Base-by-base conservation (phyloP, 2,329 filamentous ascomycete genomes). In the Beauveria pseudobassiana region DNA sequence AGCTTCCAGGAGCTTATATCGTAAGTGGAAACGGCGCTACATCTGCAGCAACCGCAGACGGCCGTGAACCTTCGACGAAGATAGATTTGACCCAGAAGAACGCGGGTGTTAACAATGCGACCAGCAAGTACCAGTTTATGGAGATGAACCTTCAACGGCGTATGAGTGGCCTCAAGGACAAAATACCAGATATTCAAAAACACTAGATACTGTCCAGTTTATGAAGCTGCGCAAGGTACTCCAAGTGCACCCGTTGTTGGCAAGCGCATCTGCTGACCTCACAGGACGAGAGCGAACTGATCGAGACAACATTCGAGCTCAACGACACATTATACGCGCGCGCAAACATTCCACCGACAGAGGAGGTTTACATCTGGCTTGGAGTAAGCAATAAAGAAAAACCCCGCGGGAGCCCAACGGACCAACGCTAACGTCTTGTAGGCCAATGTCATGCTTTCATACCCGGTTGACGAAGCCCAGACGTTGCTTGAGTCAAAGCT, bases 91-190 rank as follows among this genome's bases (percentile, higher is more conserved):
- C 54, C 22, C 8, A 28, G 20, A 34, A 30, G 2, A 43, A 28
- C 22, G 9, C 51, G n/a, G 34, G 30, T 14, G 10, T 30, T 61
- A 55, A 42, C 65, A 65, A 46, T 68, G 65, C 51, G 22, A 26
- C 12, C 72, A 96, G 92, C 69, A 99, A 99, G 82, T 99, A 99
- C 79, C 95, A 98, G 75, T 99, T 98, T 78, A 99, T 99, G 95
- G 92, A 98, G 78, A 81, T 89, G 73, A 98, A 96, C 75, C 90
- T 95, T 63, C 89, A 96, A 74, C 84, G 91, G 65, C 85, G 95
- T 53, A 88, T 90, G 59, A 81, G 83, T 4, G 92, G 93, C 2
- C 79, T 99, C 61, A 90, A 88, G 71, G 93, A 97, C 71, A 99
- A 98, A 80, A 92, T 99, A 67, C 95, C 95, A 0, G 95, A 99